Conservation (phyloP, 2,329 filamentous ascomycete genomes). For the Colletotrichum tofieldiae region DNA sequence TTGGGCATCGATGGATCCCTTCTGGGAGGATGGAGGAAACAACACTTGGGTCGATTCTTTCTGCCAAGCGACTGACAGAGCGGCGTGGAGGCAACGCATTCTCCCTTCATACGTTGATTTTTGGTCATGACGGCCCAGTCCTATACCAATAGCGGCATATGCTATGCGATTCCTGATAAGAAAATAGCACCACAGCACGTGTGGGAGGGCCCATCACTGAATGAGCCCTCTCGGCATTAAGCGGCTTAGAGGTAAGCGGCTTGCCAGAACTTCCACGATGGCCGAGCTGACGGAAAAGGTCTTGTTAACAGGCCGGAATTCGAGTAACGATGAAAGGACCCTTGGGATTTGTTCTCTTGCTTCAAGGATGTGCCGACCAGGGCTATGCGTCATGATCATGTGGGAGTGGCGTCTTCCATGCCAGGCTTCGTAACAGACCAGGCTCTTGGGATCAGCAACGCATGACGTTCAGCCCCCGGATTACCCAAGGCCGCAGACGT, state of each 20-base stretch:
- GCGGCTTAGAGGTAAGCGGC: slow-evolving; percentile 2
- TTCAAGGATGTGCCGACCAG: not conserved
- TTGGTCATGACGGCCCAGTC: not conserved
- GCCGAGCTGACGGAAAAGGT: not conserved
- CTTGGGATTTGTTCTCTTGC: not conserved
- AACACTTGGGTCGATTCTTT: not conserved
- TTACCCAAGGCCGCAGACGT: slow-evolving; percentile 30
- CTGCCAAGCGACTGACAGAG: not conserved
- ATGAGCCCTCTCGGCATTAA: slow-evolving; percentile 8
- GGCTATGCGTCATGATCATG: not conserved
- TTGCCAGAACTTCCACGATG: not conserved
- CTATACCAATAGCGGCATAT: too few relatives aligned
- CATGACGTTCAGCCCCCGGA: slow-evolving; percentile 35
- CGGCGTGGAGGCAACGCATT: not conserved
- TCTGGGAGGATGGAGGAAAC: not conserved
- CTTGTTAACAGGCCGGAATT: not conserved
- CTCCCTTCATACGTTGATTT: not conserved
- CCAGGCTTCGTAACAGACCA: slow-evolving; percentile 21
- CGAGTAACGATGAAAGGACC: not conserved
- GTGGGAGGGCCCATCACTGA: not conserved
- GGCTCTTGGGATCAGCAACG: slow-evolving; percentile 19
- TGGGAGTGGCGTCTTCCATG: not conserved
- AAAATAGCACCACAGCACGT: not conserved
- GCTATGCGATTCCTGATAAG: not conserved
- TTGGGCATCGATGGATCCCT: not conserved